phyloP scores from a whole-genome alignment of 2,329 filamentous ascomycete genomes.

The Cercospora brassicicola region DNA sequence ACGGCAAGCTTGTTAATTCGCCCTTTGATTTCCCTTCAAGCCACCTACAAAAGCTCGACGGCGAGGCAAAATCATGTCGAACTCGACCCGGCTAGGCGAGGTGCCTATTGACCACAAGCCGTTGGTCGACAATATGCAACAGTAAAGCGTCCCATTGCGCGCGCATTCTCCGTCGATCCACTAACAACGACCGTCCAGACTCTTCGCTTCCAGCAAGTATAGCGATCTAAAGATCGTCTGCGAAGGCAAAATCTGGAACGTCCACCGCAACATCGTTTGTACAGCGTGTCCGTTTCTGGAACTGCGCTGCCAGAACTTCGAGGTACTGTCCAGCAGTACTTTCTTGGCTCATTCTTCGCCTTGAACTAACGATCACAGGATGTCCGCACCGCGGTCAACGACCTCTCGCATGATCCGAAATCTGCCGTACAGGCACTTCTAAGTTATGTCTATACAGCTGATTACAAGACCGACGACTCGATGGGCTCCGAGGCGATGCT shows the following conservation, averaged over 20 bases:
- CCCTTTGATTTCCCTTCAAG: too few relatives aligned
- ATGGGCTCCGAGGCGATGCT: background rate
- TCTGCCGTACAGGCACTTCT: slow-evolving; percentile 21
- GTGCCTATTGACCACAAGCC: background rate
- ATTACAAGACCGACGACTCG: background rate
- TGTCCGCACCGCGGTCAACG: background rate
- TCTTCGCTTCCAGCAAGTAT: background rate
- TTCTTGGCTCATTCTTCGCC: too few relatives aligned
- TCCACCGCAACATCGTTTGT: slow-evolving; percentile 32
- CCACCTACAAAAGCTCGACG: background rate
- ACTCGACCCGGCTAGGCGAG: background rate
- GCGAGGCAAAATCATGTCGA: background rate
- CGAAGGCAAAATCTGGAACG: slow-evolving; percentile 20
- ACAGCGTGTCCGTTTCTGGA: slow-evolving; percentile 22
- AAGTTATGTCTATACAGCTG: slow-evolving; percentile 18
- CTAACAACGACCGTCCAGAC: background rate
- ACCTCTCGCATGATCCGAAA: background rate
- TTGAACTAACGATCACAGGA: too few relatives aligned
- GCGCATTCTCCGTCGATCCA: background rate
- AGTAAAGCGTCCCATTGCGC: background rate
- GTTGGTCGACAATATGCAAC: background rate
- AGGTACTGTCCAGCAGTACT: background rate
- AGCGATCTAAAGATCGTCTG: slow-evolving; percentile 29
- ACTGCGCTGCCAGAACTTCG: background rate
- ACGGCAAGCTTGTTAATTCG: background rate